Base-by-base conservation (phyloP, 371 early-diverging fungal genomes). In the Rhizopus microsporus region DNA sequence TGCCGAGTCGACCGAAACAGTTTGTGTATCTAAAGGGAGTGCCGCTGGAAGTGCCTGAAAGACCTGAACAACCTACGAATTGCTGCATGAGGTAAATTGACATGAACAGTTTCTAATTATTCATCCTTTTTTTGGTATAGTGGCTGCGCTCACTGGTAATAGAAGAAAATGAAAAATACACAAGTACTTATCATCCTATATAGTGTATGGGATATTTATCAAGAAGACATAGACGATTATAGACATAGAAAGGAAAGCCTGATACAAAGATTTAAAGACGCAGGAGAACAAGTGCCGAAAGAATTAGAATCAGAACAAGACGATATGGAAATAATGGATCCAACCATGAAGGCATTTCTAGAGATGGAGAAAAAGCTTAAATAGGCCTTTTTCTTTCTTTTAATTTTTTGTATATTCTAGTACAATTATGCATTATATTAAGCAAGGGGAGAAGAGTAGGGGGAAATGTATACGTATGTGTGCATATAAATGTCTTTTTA, bases 141-240 rank as follows among this genome's bases (percentile, higher is more conserved):
- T 58, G 77, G 77, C 16, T 77, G 77, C 33, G 77, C 63, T 2
- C 63, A 72, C 45, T 77, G 77, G 77, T 77, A 77, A 69, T 46
- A 10, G 4, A 16, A 17, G 29, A 13, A 42, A 4, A n/a, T 47
- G 3, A 13, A 17, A 17, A 8, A 5, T 23, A n/a, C 7, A 51
- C 12, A 12, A 23, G 9, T 23, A 30, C 3, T 44, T 9, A 38
- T 13, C 13, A 1, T 7, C 4, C 23, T 35, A 7, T 35, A 3
- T 60, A 77, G 77, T 56, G 77, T 77, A 8, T 77, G 77, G 77
- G 77, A 77, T 57, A 50, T 77, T 16, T 77, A 77, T 48, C 62
- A 68, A 49, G 77, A 71, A 49, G 77, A 77, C 13, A 77, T 77
- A 58, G 74, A 74, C 31, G 72, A 69, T 16, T 77, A 69, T 57